These are phyloP conservation scores for Pestalotiopsis sp. DNA, from an alignment of 2,329 filamentous ascomycete genomes.

Conservation along the genomic window DNA sequence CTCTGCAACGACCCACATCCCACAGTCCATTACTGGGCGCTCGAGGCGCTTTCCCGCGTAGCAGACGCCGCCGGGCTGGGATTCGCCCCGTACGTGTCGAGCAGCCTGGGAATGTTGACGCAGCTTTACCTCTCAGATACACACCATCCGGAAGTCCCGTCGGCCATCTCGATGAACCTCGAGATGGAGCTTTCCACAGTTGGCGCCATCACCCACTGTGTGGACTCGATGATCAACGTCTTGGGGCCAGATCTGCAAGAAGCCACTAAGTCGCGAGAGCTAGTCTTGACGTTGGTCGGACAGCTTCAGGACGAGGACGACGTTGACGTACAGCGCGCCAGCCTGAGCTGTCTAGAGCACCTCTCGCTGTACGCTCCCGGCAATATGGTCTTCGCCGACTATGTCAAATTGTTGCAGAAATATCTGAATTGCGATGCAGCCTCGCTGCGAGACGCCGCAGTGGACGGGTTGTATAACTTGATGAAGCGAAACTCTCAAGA, in stretches of 20 bases:
- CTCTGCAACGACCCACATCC: slow-evolving; percentile 94
- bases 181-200: slow-evolving; percentile 83
- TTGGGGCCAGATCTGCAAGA: slow-evolving; percentile 94
- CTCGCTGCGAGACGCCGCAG: slow-evolving; percentile 75
- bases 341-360: slow-evolving; percentile 84
- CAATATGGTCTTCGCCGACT: slow-evolving; percentile 80
- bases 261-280: slow-evolving; percentile 84
- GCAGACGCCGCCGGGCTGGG: slow-evolving; percentile 91
- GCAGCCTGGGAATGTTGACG: slow-evolving; percentile 89
- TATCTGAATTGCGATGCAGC: slow-evolving; percentile 71
- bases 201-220: slow-evolving; percentile 80
- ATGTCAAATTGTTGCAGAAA: slow-evolving; percentile 80
- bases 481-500: slow-evolving; percentile 91
- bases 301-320: slow-evolving; percentile 81
- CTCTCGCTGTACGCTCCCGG: slow-evolving; percentile 88
- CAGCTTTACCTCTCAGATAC: slow-evolving; percentile 91
- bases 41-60: slow-evolving; percentile 84
- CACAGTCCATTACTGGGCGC: slow-evolving; percentile 92
- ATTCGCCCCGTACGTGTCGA: slow-evolving; percentile 87
- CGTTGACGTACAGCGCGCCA: slow-evolving; percentile 71
- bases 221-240: slow-evolving; percentile 96
- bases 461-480: slow-evolving; percentile 88
- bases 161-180: slow-evolving; percentile 83
- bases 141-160: slow-evolving; percentile 82
- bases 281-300: slow-evolving; percentile 83